A percentile compares a stretch with the other conserved stretches of the same genome.
Conservation (phyloP, 306 rosid species). For the Gynostemma pentaphyllum region DNA sequence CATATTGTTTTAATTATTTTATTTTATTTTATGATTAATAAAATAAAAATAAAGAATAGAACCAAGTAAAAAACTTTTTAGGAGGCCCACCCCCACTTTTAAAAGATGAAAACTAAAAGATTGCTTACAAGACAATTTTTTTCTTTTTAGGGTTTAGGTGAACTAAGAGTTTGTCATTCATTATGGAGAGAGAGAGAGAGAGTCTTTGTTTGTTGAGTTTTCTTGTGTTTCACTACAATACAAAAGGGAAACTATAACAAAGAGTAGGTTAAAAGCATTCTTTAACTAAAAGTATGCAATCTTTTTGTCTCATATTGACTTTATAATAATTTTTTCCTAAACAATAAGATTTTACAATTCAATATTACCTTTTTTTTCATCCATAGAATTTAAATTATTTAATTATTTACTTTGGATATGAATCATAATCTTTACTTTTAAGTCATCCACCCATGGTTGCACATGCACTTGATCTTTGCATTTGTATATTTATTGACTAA, state of each 20-base stretch:
- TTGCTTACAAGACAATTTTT: neutral
- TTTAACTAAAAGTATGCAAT: neutral
- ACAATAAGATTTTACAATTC: neutral
- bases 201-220: no score
- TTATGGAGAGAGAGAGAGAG: neutral
- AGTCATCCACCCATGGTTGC: no score
- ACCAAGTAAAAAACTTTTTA: neutral
- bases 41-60: neutral
- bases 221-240: neutral
- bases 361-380: neutral
- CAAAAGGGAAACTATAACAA: neutral
- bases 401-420: no score
- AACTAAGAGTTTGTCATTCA: constrained; percentile 1
- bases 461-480: no score
- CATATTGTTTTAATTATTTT: neutral
- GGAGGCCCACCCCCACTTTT: neutral
- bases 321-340: neutral
- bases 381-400: no score
- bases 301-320: constrained; percentile 1
- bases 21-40: neutral
- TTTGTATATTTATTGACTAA: no score
- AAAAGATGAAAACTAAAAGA: neutral
- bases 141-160: constrained; percentile 9
- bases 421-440: no score
- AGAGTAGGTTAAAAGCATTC: constrained; percentile 10